Conservation (phyloP, 1,284 basidiomycete species). For the Prillingera fragicola region DNA sequence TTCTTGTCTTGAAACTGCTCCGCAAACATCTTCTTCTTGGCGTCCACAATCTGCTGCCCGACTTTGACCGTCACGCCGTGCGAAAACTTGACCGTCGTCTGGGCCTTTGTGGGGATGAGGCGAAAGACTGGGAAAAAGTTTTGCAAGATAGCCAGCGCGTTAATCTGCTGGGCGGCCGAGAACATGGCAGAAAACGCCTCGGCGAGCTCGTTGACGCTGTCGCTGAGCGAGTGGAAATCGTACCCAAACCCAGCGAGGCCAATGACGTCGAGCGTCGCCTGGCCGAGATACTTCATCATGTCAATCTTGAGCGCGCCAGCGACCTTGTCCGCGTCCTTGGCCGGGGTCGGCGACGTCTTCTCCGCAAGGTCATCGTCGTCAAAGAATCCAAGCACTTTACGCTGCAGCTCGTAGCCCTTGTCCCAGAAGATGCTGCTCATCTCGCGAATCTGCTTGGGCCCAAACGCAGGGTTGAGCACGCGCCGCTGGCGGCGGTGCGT, state of each 20-base stretch:
- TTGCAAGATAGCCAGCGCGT: conserved; percentile 56
- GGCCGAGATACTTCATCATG: conserved; percentile 56
- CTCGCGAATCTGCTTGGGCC: conserved; percentile 33
- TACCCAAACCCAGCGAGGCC: conserved; percentile 63
- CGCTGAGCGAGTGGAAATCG: conserved; percentile 45
- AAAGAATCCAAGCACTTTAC: conserved; percentile 11
- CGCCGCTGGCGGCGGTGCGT: conserved; percentile 54
- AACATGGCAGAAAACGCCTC: conserved; percentile 30
- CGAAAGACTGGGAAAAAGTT: conserved; percentile 58
- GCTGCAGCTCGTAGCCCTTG: conserved; percentile 56
- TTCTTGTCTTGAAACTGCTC: no score
- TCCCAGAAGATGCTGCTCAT: conserved; percentile 61
- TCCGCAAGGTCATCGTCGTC: conserved; percentile 8
- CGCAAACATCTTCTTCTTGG: no score
- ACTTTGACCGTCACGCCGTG: no score
- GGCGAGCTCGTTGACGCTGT: conserved; percentile 28
- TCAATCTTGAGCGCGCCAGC: conserved; percentile 47
- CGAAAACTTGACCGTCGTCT: no score
- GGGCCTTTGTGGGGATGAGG: conserved; percentile 31
- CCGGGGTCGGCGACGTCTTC: conserved; percentile 1
- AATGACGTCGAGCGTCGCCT: conserved; percentile 62
- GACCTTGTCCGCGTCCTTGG: conserved; percentile 14
- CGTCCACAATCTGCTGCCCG: no score
- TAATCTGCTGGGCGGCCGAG: conserved; percentile 40
- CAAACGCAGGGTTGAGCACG: conserved; percentile 50